These are phyloP conservation scores for Senna tora DNA, from an alignment of 306 rosid species.

Conservation along the genomic window DNA sequence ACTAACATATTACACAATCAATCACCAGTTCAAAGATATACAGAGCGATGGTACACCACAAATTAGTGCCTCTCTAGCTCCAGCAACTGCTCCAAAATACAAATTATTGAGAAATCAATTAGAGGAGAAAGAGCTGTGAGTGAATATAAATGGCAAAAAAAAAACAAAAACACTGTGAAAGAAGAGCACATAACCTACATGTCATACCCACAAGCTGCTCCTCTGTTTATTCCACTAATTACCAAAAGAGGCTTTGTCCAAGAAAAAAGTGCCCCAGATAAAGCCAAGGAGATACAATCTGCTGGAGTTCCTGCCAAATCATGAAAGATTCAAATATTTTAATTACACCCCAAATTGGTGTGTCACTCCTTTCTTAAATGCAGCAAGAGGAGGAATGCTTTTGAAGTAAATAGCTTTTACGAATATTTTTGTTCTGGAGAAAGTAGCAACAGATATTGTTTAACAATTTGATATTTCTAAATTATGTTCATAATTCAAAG, in stretches of 20 bases:
- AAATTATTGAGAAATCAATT: conserved; percentile 35
- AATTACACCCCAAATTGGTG: not conserved
- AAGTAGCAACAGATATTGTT: too few relatives aligned
- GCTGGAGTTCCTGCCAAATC: conserved; percentile 52
- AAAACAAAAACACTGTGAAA: not conserved
- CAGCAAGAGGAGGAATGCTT: too few relatives aligned
- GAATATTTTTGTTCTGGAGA: too few relatives aligned
- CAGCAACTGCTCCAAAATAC: conserved; percentile 62
- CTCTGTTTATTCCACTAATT: conserved; percentile 60
- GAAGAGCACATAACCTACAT: conserved; percentile 44
- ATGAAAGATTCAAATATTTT: not conserved
- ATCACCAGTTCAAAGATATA: conserved; percentile 53
- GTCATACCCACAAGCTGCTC: conserved; percentile 59
- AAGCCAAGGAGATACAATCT: conserved; percentile 62
- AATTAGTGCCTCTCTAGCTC: conserved; percentile 64
- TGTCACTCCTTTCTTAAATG: not conserved
- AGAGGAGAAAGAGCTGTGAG: not conserved
- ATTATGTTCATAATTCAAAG: too few relatives aligned
- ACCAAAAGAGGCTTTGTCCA: conserved; percentile 62
- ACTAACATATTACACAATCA: conserved; percentile 27
- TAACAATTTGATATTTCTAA: too few relatives aligned
- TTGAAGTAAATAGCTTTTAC: too few relatives aligned
- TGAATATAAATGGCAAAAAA: not conserved
- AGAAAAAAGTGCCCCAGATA: conserved; percentile 64
- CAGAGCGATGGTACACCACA: conserved; percentile 60